Percentiles rank a stretch among this genome's conserved stretches.
phyloP scores from a whole-genome alignment of 1,284 basidiomycete species.

The Ustilago trichophora region DNA sequence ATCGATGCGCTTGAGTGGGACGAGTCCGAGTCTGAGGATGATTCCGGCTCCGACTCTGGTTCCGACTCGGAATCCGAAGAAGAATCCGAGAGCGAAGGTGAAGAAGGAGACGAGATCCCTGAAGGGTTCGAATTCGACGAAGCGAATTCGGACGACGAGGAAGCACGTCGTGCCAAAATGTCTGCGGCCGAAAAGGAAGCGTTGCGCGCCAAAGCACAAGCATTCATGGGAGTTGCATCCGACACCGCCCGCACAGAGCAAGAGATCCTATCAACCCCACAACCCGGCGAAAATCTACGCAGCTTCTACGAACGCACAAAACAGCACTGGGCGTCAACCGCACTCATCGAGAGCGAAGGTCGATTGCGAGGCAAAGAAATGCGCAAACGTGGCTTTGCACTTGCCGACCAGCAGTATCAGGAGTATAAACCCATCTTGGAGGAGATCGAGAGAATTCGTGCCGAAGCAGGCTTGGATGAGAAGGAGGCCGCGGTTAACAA shows the following conservation, averaged over 20 bases:
- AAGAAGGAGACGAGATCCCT: conserved; percentile 52
- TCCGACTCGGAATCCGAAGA: conserved; percentile 40
- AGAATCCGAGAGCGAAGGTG: conserved; percentile 38
- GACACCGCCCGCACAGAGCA: conserved; percentile 75
- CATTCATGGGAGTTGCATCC: conserved; percentile 79
- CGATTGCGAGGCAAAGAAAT: conserved; percentile 82
- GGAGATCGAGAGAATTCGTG: conserved; percentile 80
- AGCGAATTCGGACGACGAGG: conserved; percentile 35
- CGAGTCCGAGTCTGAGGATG: conserved; percentile 57
- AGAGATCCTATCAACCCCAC: conserved; percentile 81
- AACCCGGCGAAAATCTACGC: conserved; percentile 86
- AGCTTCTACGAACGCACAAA: conserved; percentile 80
- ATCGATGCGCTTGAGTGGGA: conserved; percentile 65
- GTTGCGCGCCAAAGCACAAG: conserved; percentile 74
- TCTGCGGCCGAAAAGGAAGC: conserved; percentile 67
- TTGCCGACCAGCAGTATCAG: conserved; percentile 58
- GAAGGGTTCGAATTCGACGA: conserved; percentile 53
- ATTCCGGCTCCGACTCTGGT: conserved; percentile 24
- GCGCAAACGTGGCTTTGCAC: conserved; percentile 73
- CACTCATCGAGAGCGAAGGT: conserved; percentile 70
- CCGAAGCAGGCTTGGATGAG: conserved; percentile 85
- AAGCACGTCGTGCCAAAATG: conserved; percentile 28
- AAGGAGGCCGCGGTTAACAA: conserved; percentile 72
- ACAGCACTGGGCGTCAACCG: conserved; percentile 80
- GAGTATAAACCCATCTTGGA: conserved; percentile 65